phyloP scores from a whole-genome alignment of 2,329 filamentous ascomycete species.

The Verruconis gallopava region DNA sequence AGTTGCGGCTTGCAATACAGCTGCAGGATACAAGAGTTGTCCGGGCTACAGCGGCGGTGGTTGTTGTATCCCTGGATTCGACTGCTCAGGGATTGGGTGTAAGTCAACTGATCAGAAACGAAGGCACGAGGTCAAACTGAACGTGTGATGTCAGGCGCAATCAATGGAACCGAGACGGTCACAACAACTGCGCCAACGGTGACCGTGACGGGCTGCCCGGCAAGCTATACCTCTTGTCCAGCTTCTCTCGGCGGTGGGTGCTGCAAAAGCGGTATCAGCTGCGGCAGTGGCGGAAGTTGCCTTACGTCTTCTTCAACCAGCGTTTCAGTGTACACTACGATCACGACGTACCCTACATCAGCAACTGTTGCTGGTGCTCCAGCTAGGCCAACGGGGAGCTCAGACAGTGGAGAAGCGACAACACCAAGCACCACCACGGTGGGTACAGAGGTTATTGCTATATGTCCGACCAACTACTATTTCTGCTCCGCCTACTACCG shows the following conservation, averaged over 20 bases:
- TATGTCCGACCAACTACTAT: constrained; percentile 85
- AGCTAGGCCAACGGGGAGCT: constrained; percentile 28
- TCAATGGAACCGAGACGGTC: constrained; percentile 12
- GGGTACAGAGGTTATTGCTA: constrained; percentile 12
- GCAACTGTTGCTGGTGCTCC: constrained; percentile 27
- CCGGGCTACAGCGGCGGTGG: constrained; percentile 54
- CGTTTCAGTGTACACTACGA: neutral
- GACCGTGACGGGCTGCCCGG: constrained; percentile 25
- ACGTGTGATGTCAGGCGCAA: neutral
- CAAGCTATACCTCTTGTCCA: constrained; percentile 33
- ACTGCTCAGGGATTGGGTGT: constrained; percentile 60
- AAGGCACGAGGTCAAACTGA: neutral
- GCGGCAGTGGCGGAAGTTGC: constrained; percentile 29
- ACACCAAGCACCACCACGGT: constrained; percentile 17
- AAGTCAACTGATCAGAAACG: constrained; percentile 23
- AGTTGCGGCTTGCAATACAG: constrained; percentile 46
- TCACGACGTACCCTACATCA: constrained; percentile 14
- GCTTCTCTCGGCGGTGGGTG: constrained; percentile 35
- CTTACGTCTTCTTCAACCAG: constrained; percentile 18
- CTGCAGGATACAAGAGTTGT: constrained; percentile 50
- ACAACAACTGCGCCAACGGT: constrained; percentile 17
- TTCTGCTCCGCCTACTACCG: constrained; percentile 69
- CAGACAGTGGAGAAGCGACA: constrained; percentile 24
- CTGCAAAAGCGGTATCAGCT: constrained; percentile 28
- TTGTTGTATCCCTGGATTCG: constrained; percentile 61